Base-by-base conservation (phyloP, 2,329 filamentous ascomycete species). In the Claviceps fusiformis region DNA sequence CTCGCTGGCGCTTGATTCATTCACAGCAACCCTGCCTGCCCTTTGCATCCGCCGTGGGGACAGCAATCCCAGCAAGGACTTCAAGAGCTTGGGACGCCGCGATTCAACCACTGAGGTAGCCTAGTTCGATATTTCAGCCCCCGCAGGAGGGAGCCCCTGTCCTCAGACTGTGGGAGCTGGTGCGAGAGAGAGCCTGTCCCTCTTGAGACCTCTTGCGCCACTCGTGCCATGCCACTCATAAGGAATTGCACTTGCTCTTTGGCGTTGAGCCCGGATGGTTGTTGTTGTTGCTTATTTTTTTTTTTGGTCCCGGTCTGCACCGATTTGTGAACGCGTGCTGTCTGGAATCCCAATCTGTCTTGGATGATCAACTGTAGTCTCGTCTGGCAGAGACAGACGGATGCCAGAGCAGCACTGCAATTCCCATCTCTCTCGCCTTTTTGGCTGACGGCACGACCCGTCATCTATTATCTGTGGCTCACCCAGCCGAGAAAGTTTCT, bases 391-490 rank as follows among this genome's bases (percentile, higher is more conserved):
- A 24, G 41, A 39, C n/a, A 37, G 11, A 19, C 35, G 24, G 27
- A 52, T 27, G 27, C 19, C 24, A 19, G 17, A 48, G 27, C 44
- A 35, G 33, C 35, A 33, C 41, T 29, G 37, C 19, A 29, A 29
- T 27, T 33, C 17, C n/a, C 44, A 46, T 29, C 13, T 46, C 27
- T 43, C 27, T 44, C 9, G 19, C 19, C 27, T 29, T 31, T 49
- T 27, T 44, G 24, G 46, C 53, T 44, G 24, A 43, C 44, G 45
- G 54, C 33, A 46, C 54, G 29, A 49, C 44, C 56, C 37, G 54
- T 56, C 47, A 51, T 37, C 53, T 11, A 41, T 56, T 46, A 53
- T 52, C 49, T 58, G 58, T 56, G 50, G 55, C 51, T 56, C 37
- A 29, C 45, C 44, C 47, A 44, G 48, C 44, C 51, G 50, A 56